Evolutionary conservation across 2,329 filamentous ascomycete genomes (phyloP).

Genomic region (Arthrobotrys pseudoclavata): DNA sequence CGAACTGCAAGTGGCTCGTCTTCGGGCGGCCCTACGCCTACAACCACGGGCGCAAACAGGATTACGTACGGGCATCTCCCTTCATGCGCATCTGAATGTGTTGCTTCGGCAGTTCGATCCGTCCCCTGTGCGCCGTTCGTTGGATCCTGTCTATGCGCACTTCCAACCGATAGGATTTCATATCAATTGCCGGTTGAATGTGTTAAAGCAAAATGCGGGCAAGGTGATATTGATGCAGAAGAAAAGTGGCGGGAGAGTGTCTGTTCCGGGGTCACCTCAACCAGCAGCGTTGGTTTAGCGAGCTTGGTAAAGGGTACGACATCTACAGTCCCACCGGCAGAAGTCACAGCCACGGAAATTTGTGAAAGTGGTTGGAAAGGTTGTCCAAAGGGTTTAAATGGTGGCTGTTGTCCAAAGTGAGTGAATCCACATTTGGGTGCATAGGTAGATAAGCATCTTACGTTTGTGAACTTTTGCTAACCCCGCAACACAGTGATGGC

Average conservation of each 20-base stretch:
- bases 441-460: not conserved
- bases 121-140: conserved; percentile 45
- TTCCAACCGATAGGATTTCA: conserved; percentile 40
- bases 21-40: not conserved
- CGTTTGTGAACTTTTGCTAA: not conserved
- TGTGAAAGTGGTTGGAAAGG: conserved; percentile 49
- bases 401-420: conserved; percentile 50
- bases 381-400: conserved; percentile 42
- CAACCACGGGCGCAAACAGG: conserved; percentile 41
- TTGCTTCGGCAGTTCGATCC: conserved; percentile 42
- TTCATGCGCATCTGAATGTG: conserved; percentile 44
- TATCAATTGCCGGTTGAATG: conserved; percentile 52
- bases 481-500: conserved; percentile 7
- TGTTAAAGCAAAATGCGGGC: conserved; percentile 38
- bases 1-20: not conserved
- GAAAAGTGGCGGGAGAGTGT: conserved; percentile 37
- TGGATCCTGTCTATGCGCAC: conserved; percentile 47
- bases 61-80: conserved; percentile 54
- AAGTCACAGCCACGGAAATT: conserved; percentile 19
- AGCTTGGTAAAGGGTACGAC: not conserved
- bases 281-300: conserved; percentile 22
- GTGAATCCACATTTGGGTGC: not conserved
- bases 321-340: not conserved
- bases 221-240: conserved; percentile 46
- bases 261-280: conserved; percentile 36